Percentiles rank a stretch among this genome's conserved stretches.
Evolutionary conservation across 2,329 filamentous ascomycete genomes (phyloP).

Genomic region (Penicillium paneum): DNA sequence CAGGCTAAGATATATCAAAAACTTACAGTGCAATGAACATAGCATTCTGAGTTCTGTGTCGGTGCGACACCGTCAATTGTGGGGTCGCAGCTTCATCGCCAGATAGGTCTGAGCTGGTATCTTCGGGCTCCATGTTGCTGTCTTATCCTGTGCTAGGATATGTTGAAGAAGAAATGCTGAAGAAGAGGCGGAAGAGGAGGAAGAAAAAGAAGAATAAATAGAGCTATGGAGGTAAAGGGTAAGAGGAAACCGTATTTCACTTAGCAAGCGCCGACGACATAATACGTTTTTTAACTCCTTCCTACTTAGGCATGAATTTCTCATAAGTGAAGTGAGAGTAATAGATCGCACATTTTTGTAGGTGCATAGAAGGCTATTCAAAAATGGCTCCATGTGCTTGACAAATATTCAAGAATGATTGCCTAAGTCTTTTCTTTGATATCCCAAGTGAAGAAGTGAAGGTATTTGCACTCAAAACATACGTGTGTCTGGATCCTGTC

Average conservation of each 20-base stretch:
- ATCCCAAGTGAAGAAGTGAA: background rate
- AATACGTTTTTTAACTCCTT: background rate
- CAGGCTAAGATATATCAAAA: background rate
- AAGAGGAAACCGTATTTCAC: background rate
- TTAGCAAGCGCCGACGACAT: background rate
- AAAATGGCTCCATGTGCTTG: too few relatives aligned
- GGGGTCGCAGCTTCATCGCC: conserved; percentile 19
- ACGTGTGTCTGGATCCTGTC: background rate
- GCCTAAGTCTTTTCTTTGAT: background rate
- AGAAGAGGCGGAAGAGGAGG: background rate
- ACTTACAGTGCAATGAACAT: conserved; percentile 50
- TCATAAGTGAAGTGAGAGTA: background rate
- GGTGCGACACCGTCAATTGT: background rate
- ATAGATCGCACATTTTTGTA: background rate
- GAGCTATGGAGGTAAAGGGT: too few relatives aligned
- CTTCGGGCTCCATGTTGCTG: conserved; percentile 1
- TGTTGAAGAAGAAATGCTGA: background rate
- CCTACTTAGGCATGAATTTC: background rate
- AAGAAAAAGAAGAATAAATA: background rate
- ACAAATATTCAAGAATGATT: background rate
- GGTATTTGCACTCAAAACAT: background rate
- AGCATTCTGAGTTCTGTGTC: conserved; percentile 46
- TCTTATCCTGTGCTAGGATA: background rate
- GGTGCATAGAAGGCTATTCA: background rate
- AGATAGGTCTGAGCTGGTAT: conserved; percentile 27